A percentile compares a stretch with the other conserved stretches of the same genome.
Conservation (phyloP, 345 rosid genomes). For the Citrus australasica region DNA sequence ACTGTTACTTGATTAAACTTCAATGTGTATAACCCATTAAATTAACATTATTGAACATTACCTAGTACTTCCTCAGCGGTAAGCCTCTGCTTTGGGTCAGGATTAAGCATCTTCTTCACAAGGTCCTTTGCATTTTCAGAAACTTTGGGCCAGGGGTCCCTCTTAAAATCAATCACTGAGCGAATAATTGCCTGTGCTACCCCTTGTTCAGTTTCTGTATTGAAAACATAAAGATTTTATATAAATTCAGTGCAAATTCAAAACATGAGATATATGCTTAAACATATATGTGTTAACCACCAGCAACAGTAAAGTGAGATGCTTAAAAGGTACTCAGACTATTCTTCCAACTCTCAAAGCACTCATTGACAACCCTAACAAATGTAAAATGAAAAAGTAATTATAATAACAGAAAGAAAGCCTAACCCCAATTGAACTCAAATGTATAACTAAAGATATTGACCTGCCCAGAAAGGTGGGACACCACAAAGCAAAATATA, state of each 20-base stretch:
- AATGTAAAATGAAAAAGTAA: neutral
- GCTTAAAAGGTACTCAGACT: neutral
- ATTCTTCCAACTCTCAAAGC: neutral
- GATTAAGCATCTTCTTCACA: conserved; percentile 90
- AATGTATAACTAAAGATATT: conserved; percentile 8
- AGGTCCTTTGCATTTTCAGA: conserved; percentile 95
- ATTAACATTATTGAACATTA: conserved; percentile 25
- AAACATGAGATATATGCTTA: neutral
- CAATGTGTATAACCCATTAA: neutral
- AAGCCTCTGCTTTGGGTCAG: conserved; percentile 74
- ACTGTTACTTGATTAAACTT: neutral
- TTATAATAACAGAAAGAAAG: neutral
- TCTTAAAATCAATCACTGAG: conserved; percentile 74
- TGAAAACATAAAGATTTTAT: conserved; percentile 4
- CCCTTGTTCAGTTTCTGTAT: conserved; percentile 92
- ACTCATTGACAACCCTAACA: neutral
- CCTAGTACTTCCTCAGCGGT: conserved; percentile 93
- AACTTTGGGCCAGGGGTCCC: conserved; percentile 99
- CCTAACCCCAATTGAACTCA: neutral
- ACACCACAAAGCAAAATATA: conserved; percentile 87
- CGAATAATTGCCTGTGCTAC: conserved; percentile 95
- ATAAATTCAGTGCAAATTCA: neutral
- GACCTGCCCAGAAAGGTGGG: conserved; percentile 94
- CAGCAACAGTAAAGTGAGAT: neutral
- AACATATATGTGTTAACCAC: neutral